A percentile compares a stretch with the other conserved stretches of the same genome.
These are phyloP conservation scores for Rosa chinensis DNA, from an alignment of 306 rosid species.

Conservation along the genomic window DNA sequence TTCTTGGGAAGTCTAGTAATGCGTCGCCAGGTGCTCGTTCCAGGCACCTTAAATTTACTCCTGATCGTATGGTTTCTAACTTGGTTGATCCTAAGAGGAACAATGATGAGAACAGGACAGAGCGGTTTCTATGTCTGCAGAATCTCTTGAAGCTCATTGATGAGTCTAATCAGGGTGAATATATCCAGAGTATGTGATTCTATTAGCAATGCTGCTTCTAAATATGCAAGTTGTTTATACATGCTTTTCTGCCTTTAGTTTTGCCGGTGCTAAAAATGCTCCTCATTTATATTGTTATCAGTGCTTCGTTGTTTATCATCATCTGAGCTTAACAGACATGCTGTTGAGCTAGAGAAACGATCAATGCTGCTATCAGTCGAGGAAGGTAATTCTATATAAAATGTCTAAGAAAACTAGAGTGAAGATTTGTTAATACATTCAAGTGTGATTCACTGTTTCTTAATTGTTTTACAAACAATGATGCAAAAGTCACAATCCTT, in stretches of 20 bases:
- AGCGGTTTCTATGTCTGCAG: constrained; percentile 31
- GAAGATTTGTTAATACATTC: neutral
- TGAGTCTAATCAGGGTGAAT: constrained; percentile 33
- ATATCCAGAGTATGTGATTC: constrained; percentile 27
- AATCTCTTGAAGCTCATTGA: constrained; percentile 32
- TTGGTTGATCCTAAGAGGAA: constrained; percentile 17
- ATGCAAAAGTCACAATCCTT: neutral
- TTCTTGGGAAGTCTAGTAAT: constrained; percentile 20
- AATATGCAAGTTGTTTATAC: neutral
- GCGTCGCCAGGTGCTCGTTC: constrained; percentile 10
- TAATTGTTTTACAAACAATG: neutral
- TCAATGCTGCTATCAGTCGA: constrained; percentile 49
- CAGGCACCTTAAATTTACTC: constrained; percentile 11
- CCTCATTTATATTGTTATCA: constrained; percentile 6
- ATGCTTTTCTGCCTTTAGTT: neutral
- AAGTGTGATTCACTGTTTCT: neutral
- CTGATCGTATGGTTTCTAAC: constrained; percentile 20
- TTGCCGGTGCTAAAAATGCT: constrained; percentile 8
- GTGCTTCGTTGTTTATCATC: constrained; percentile 41
- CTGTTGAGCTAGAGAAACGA: constrained; percentile 49
- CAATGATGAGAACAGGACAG: constrained; percentile 28
- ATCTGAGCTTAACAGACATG: constrained; percentile 48
- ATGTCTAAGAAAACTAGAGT: neutral
- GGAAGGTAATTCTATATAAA: constrained; percentile 37
- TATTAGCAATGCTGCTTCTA: neutral